phyloP scores from a whole-genome alignment of 2,329 filamentous ascomycete genomes.

The Talaromyces sp. region DNA sequence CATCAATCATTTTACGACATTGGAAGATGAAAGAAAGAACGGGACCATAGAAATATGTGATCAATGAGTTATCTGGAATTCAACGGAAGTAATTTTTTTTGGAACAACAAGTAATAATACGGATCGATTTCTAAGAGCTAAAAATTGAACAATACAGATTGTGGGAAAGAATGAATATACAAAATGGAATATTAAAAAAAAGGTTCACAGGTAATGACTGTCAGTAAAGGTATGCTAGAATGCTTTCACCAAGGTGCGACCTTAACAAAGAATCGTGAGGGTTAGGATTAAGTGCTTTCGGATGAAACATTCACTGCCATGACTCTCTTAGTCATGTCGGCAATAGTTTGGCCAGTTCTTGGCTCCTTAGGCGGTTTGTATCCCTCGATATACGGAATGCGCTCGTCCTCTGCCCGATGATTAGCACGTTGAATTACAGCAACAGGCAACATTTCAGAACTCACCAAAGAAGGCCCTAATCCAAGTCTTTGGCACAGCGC shows the following conservation, averaged over 20 bases:
- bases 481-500: conserved; percentile 4
- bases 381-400: conserved; percentile 9
- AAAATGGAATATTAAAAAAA: not conserved
- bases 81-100: not conserved
- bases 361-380: not conserved
- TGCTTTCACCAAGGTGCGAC: not conserved
- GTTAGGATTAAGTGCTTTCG: not conserved
- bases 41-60: not conserved
- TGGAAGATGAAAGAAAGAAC: not conserved
- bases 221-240: not conserved
- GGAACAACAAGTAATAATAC: not conserved
- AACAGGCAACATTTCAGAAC: not conserved
- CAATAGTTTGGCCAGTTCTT: not conserved
- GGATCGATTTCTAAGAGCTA: not conserved
- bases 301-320: conserved; percentile 3
- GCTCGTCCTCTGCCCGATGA: conserved; percentile 3
- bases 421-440: not conserved
- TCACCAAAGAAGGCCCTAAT: conserved; percentile 8
- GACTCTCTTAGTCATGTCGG: not conserved
- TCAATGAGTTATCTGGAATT: not conserved
- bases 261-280: not conserved
- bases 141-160: not conserved
- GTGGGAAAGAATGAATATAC: too few relatives aligned
- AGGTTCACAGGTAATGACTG: not conserved
- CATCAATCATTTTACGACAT: not conserved